A percentile compares a stretch with the other conserved stretches of the same genome.
phyloP scores from a whole-genome alignment of 768 basidiomycete genomes.

The Boletus reticulatus region DNA sequence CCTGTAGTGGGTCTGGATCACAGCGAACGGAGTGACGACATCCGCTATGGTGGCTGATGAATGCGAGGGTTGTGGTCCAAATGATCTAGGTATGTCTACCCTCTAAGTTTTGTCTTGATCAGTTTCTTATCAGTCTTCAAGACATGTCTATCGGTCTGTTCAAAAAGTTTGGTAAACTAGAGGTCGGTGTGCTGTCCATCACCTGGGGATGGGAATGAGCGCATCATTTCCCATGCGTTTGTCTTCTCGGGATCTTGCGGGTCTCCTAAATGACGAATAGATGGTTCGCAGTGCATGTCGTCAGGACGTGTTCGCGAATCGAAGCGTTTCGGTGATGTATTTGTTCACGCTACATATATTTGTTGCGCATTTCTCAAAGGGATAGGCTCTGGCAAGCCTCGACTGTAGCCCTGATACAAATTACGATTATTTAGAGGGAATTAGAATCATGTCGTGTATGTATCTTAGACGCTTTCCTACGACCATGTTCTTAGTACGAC shows the following conservation, averaged over 20 bases:
- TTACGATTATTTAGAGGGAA: constrained; percentile 4
- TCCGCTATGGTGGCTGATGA: constrained; percentile 55
- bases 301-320: constrained; percentile 20
- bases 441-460: constrained; percentile 24
- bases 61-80: constrained; percentile 52
- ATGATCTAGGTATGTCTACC: constrained; percentile 53
- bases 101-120: not conserved
- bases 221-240: not conserved
- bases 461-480: constrained; percentile 20
- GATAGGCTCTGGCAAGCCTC: constrained; percentile 20
- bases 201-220: constrained; percentile 50
- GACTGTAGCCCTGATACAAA: constrained; percentile 12
- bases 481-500: not conserved
- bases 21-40: constrained; percentile 46
- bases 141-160: constrained; percentile 70
- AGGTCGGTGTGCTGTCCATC: constrained; percentile 50
- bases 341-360: constrained; percentile 8
- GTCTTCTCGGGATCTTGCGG: constrained; percentile 7
- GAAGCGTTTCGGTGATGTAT: constrained; percentile 22
- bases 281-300: constrained; percentile 7
- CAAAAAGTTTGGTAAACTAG: constrained; percentile 45
- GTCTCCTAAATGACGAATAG: constrained; percentile 5
- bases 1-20: constrained; percentile 56
- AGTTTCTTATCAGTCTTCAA: constrained; percentile 27
- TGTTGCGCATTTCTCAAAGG: constrained; percentile 9